Evolutionary conservation across 2,329 filamentous ascomycete species (phyloP).

Genomic region (Claviceps sorghi): DNA sequence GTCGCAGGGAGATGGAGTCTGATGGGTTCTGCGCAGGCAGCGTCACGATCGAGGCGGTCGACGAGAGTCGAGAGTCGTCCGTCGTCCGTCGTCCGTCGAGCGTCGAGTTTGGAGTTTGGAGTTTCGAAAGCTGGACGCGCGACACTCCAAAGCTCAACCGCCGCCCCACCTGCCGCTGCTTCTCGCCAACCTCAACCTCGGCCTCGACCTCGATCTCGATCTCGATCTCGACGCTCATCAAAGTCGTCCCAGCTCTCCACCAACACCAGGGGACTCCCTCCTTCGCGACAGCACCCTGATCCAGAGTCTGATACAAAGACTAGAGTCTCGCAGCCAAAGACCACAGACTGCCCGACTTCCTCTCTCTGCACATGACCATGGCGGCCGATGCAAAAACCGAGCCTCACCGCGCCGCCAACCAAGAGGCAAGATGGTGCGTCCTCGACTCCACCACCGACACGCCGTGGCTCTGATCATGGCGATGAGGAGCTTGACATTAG

Average conservation of each 20-base stretch:
- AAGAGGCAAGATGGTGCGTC: slow-evolving; percentile 22
- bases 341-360: background rate
- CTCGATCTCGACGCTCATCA: too few species aligned
- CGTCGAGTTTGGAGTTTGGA: background rate
- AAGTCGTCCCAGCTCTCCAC: background rate
- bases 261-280: too few species aligned
- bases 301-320: too few species aligned
- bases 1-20: too few species aligned
- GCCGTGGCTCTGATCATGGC: background rate
- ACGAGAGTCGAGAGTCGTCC: background rate
- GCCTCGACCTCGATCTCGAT: too few species aligned
- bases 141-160: background rate
- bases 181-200: background rate
- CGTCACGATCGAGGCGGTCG: too few species aligned
- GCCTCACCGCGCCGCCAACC: slow-evolving; percentile 7
- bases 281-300: too few species aligned
- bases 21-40: too few species aligned
- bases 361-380: slow-evolving; percentile 10
- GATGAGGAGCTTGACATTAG: background rate
- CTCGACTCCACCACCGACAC: background rate
- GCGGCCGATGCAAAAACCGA: slow-evolving; percentile 10
- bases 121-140: too few species aligned
- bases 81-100: too few species aligned
- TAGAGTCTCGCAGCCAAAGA: background rate
- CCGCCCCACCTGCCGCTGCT: background rate